Percentiles rank a stretch among this genome's conserved stretches.
Conservation (phyloP, 2,329 filamentous ascomycete genomes). For the Ilyonectria mors-panacis region DNA sequence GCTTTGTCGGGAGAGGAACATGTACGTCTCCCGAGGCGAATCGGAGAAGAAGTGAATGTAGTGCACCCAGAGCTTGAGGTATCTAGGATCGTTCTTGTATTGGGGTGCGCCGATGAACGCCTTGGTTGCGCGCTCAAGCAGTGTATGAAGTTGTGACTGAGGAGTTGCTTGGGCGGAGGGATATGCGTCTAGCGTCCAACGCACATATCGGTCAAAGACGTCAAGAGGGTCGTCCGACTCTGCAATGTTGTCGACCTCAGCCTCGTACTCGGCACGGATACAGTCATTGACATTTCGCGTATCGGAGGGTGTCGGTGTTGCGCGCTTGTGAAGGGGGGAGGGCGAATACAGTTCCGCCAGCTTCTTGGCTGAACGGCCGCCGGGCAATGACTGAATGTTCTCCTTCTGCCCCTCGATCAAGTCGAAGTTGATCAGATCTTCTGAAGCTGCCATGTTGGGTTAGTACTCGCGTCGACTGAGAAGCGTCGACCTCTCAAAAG, state of each 20-base stretch:
- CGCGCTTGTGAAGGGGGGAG: slow-evolving; percentile 69
- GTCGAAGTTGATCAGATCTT: slow-evolving; percentile 82
- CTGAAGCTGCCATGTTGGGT: slow-evolving; percentile 62
- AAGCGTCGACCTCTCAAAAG: slow-evolving; percentile 16
- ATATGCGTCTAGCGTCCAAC: slow-evolving; percentile 96
- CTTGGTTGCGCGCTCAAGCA: slow-evolving; percentile 95
- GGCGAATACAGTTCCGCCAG: slow-evolving; percentile 87
- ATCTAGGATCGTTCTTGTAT: slow-evolving; percentile 96
- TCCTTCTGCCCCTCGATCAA: slow-evolving; percentile 98
- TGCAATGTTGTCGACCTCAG: slow-evolving; percentile 81
- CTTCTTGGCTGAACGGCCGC: slow-evolving; percentile 88
- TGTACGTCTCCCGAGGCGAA: slow-evolving; percentile 91
- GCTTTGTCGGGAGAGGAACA: slow-evolving; percentile 89
- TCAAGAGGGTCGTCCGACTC: slow-evolving; percentile 97
- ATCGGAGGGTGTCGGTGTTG: slow-evolving; percentile 77
- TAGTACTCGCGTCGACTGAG: slow-evolving; percentile 39
- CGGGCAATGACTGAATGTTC: slow-evolving; percentile 94
- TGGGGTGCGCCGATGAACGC: slow-evolving; percentile 86
- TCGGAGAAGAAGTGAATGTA: slow-evolving; percentile 96
- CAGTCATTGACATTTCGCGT: slow-evolving; percentile 84
- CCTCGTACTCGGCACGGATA: slow-evolving; percentile 87
- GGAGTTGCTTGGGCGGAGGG: slow-evolving; percentile 93
- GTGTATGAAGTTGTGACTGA: slow-evolving; percentile 88
- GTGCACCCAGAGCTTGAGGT: slow-evolving; percentile 92
- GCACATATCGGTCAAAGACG: slow-evolving; percentile 95